A percentile compares a stretch with the other conserved stretches of the same genome.
phyloP scores from a whole-genome alignment of 257 asterid genomes.

The Fraxinus anomala region DNA sequence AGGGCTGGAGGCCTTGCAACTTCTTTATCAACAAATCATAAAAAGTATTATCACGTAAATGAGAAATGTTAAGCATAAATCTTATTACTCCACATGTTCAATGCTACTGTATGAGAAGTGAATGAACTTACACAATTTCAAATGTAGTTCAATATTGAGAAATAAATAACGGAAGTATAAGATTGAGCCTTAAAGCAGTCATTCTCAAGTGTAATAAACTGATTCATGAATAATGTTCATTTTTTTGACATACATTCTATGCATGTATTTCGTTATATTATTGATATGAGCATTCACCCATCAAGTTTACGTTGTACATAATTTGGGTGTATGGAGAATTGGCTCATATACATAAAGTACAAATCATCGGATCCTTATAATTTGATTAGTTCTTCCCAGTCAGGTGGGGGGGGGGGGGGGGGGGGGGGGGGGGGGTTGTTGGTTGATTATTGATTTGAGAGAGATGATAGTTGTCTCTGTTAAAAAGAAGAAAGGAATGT shows the following conservation, averaged over 20 bases:
- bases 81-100: not conserved
- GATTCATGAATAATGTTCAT: not conserved
- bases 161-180: no score
- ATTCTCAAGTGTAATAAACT: not conserved
- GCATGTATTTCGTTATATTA: not conserved
- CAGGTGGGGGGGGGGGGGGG: not conserved
- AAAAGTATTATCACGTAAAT: not conserved
- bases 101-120: not conserved
- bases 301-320: not conserved
- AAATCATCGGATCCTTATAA: not conserved
- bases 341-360: not conserved
- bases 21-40: slow-evolving; percentile 4
- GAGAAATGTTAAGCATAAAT: not conserved
- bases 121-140: not conserved
- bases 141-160: no score
- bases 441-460: not conserved
- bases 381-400: not conserved
- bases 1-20: not conserved
- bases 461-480: not conserved
- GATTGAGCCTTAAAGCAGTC: no score
- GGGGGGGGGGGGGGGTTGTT: not conserved
- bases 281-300: not conserved
- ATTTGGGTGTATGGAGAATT: not conserved
- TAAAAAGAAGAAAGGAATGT: not conserved
- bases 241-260: not conserved